Conservation (phyloP, 495 filamentous ascomycete species). For the Lepraria neglecta region DNA sequence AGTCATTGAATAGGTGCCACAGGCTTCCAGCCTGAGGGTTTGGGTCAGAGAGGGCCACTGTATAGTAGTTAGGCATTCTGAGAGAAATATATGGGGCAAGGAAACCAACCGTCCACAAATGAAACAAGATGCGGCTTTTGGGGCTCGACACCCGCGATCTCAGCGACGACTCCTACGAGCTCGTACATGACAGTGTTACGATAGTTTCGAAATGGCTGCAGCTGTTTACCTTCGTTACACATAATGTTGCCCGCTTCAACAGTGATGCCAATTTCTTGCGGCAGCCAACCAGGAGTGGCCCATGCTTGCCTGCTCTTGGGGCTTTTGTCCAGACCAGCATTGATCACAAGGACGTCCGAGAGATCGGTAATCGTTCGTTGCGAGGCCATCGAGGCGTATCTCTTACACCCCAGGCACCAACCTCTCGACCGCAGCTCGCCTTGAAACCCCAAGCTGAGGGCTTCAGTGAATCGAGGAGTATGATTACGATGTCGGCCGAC, state of each 20-base stretch:
- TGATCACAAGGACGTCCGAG: conserved; percentile 77
- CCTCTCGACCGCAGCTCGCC: conserved; percentile 72
- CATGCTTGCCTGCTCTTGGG: conserved; percentile 71
- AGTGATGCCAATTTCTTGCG: conserved; percentile 83
- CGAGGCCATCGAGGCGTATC: conserved; percentile 75
- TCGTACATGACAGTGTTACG: conserved; percentile 77
- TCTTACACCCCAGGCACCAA: conserved; percentile 82
- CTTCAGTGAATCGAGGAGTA: conserved; percentile 65
- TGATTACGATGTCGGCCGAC: conserved; percentile 48
- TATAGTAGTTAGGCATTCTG: background rate
- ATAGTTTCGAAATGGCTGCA: conserved; percentile 49
- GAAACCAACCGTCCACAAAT: conserved; percentile 63
- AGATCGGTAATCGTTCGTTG: conserved; percentile 72
- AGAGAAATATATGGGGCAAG: background rate
- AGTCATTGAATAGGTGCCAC: conserved; percentile 98
- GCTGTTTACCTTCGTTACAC: conserved; percentile 83
- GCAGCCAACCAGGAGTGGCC: conserved; percentile 82
- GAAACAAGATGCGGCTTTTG: conserved; percentile 89
- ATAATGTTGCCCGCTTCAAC: conserved; percentile 75
- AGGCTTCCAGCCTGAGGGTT: conserved; percentile 48
- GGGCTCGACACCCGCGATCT: conserved; percentile 74
- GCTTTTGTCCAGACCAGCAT: conserved; percentile 61
- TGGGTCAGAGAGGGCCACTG: conserved; percentile 65
- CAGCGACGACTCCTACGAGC: conserved; percentile 81
- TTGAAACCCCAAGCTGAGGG: conserved; percentile 82